Evolutionary conservation across 495 filamentous ascomycete species (phyloP).

Genomic region (Xylaria palmicola): DNA sequence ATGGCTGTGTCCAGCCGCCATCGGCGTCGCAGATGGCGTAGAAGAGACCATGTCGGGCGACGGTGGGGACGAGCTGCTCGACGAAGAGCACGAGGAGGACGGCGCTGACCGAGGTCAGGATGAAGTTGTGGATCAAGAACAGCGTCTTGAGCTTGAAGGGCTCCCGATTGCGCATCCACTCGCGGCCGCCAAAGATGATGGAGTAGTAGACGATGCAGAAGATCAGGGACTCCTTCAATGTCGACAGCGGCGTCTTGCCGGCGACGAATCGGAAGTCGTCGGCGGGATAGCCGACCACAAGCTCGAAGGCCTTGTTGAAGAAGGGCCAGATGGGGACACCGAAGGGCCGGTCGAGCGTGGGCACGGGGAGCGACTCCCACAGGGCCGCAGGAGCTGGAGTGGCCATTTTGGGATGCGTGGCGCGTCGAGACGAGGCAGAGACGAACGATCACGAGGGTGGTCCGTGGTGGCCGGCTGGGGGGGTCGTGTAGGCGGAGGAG

Average conservation of each 20-base stretch:
- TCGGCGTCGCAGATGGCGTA: constrained; percentile 66
- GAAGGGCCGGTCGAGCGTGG: constrained; percentile 88
- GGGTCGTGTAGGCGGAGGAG: not conserved
- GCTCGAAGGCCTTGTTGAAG: constrained; percentile 81
- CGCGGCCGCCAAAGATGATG: constrained; percentile 72
- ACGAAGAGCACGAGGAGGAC: constrained; percentile 67
- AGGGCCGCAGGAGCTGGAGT: constrained; percentile 50
- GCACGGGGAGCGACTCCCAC: constrained; percentile 64
- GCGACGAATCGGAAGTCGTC: constrained; percentile 68
- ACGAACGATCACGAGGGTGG: not conserved
- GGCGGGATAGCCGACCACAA: constrained; percentile 67
- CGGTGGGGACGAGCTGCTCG: constrained; percentile 69
- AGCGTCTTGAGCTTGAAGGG: constrained; percentile 65
- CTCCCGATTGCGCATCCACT: constrained; percentile 67
- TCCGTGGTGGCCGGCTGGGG: constrained; percentile 10
- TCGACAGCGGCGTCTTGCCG: constrained; percentile 70
- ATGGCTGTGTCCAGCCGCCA: constrained; percentile 76
- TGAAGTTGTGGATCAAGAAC: constrained; percentile 81
- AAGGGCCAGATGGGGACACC: constrained; percentile 91
- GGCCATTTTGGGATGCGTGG: constrained; percentile 35
- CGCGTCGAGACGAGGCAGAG: constrained; percentile 11
- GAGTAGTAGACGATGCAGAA: constrained; percentile 70
- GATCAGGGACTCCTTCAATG: constrained; percentile 61
- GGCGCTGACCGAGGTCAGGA: constrained; percentile 68
- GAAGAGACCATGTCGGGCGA: constrained; percentile 68